phyloP scores from a whole-genome alignment of 192 early-diverging fungal species.

The Podila verticillata region DNA sequence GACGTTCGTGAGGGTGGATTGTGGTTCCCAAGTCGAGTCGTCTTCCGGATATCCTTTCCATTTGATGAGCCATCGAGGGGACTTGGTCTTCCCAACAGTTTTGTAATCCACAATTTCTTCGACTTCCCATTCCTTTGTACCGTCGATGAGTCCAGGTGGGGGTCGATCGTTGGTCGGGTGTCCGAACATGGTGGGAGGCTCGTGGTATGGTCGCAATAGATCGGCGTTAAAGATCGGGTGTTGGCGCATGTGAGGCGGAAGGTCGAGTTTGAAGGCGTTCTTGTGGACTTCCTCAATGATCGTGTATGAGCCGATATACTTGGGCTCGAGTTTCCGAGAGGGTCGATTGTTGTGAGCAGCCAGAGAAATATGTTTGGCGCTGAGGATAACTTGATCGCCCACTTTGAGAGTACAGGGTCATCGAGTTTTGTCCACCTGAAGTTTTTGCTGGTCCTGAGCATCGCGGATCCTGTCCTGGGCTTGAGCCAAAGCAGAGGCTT shows the following conservation, averaged over 20 bases:
- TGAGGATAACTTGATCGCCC: constrained; percentile 1
- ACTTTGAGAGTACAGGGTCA: background rate
- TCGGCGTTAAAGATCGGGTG: constrained; percentile 9
- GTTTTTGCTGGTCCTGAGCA: background rate
- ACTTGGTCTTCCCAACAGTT: background rate
- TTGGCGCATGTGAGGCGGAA: constrained; percentile 1
- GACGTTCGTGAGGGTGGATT: background rate
- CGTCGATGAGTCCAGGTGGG: constrained; percentile 1
- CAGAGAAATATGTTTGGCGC: constrained; percentile 3
- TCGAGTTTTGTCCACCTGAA: background rate
- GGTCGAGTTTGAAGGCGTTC: constrained; percentile 9
- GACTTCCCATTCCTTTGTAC: constrained; percentile 4
- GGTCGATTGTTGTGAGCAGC: background rate
- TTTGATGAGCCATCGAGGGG: background rate
- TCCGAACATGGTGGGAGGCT: background rate
- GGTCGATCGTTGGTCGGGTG: background rate
- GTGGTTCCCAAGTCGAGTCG: background rate
- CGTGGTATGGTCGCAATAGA: background rate
- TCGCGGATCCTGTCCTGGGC: background rate
- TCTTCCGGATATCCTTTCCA: constrained; percentile 11
- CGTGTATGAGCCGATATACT: constrained; percentile 12
- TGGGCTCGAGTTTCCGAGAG: constrained; percentile 5
- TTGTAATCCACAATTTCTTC: background rate
- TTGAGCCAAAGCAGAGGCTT: background rate
- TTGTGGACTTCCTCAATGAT: constrained; percentile 14